Conservation (phyloP, 2,329 filamentous ascomycete genomes). For the Colletotrichum sp. region DNA sequence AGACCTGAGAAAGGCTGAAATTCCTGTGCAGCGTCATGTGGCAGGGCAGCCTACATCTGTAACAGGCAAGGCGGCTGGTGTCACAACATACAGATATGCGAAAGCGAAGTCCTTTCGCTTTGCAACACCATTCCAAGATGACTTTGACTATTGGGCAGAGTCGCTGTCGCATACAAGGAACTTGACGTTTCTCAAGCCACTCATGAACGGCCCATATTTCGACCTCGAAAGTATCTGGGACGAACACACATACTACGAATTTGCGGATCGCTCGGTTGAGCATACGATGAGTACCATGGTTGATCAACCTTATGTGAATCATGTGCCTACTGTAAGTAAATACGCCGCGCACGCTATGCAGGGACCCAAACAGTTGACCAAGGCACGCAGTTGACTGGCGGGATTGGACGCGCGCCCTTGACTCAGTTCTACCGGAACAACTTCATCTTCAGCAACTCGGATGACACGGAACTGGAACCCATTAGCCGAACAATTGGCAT, state of each 20-base stretch:
- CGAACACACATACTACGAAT: constrained; percentile 76
- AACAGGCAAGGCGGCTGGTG: background rate
- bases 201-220: constrained; percentile 68
- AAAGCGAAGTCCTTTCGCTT: constrained; percentile 40
- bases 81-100: background rate
- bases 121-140: constrained; percentile 49
- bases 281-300: constrained; percentile 84
- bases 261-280: constrained; percentile 70
- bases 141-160: constrained; percentile 59
- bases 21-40: background rate
- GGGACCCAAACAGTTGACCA: background rate
- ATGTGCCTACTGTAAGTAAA: background rate
- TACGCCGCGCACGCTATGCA: background rate
- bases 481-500: constrained; percentile 74
- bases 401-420: constrained; percentile 67
- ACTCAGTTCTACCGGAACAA: constrained; percentile 67
- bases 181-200: constrained; percentile 67
- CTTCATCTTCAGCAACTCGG: constrained; percentile 64
- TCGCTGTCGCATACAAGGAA: constrained; percentile 70
- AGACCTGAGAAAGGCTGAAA: background rate
- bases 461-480: constrained; percentile 69
- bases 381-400: constrained; percentile 60
- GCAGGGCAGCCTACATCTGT: background rate
- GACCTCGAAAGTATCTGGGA: constrained; percentile 81
- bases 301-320: constrained; percentile 34